Conservation (phyloP, 2,329 filamentous ascomycete genomes). For the Ceratocystis cacaofunesta region DNA sequence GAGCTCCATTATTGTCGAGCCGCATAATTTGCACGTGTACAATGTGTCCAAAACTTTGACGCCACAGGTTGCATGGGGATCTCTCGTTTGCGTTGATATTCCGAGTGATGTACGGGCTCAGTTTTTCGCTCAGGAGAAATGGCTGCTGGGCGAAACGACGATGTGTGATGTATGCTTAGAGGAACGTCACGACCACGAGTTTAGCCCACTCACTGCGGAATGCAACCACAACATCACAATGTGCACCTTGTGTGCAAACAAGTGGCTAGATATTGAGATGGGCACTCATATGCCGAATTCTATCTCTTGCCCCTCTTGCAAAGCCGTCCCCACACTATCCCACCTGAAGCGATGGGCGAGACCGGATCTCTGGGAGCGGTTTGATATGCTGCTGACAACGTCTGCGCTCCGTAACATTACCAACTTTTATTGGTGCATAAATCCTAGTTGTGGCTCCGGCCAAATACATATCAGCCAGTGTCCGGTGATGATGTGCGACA, state of each 20-base stretch:
- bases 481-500: slow-evolving; percentile 24
- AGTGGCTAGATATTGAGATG: not conserved
- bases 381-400: slow-evolving; percentile 25
- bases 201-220: not conserved
- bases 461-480: slow-evolving; percentile 26
- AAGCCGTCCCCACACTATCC: not conserved
- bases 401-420: slow-evolving; percentile 21
- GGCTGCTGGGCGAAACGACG: slow-evolving; percentile 8
- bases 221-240: slow-evolving; percentile 7
- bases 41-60: not conserved
- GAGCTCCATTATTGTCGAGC: not conserved
- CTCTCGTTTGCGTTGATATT: slow-evolving; percentile 10
- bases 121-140: slow-evolving; percentile 10
- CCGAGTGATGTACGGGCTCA: not conserved
- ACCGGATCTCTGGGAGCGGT: slow-evolving; percentile 18
- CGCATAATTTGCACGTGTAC: not conserved
- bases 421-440: slow-evolving; percentile 28
- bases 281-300: slow-evolving; percentile 1
- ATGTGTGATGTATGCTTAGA: slow-evolving; percentile 11
- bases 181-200: slow-evolving; percentile 11
- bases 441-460: slow-evolving; percentile 25
- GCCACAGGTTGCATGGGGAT: slow-evolving; percentile 7
- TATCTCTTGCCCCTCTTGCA: slow-evolving; percentile 9
- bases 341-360: slow-evolving; percentile 9
- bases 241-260: slow-evolving; percentile 13